Evolutionary conservation across 2,329 filamentous ascomycete species (phyloP).

Genomic region (Aureobasidium sp.): DNA sequence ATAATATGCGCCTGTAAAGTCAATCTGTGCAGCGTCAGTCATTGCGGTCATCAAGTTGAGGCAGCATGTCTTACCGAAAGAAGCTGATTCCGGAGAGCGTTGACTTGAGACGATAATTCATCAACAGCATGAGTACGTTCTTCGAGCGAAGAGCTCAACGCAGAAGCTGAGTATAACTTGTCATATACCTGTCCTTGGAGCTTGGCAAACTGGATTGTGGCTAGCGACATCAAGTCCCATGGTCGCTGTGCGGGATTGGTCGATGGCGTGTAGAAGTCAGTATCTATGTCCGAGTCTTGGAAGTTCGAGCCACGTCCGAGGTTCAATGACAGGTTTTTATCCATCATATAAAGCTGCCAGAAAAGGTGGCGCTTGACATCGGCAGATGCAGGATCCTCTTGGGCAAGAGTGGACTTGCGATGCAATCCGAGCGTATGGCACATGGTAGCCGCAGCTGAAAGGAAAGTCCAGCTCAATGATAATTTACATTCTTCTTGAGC

Average conservation of each 20-base stretch:
- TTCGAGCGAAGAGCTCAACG: neutral
- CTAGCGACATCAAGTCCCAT: slow-evolving; percentile 14
- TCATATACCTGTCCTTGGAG: slow-evolving; percentile 16
- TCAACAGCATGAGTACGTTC: slow-evolving; percentile 7
- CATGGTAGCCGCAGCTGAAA: slow-evolving; percentile 17
- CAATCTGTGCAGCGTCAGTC: neutral
- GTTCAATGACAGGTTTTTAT: slow-evolving; percentile 16
- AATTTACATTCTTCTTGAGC: slow-evolving; percentile 19
- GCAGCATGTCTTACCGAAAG: neutral
- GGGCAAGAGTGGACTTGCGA: slow-evolving; percentile 9
- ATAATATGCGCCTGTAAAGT: slow-evolving; percentile 7
- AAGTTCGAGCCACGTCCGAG: slow-evolving; percentile 16
- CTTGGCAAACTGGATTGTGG: slow-evolving; percentile 10
- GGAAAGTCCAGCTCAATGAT: slow-evolving; percentile 15
- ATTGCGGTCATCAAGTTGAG: no score
- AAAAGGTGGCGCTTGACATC: slow-evolving; percentile 18
- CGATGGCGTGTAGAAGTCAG: slow-evolving; percentile 8
- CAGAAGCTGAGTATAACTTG: slow-evolving; percentile 14
- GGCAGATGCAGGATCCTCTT: slow-evolving; percentile 6
- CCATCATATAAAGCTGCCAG: slow-evolving; percentile 17
- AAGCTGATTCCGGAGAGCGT: slow-evolving; percentile 4
- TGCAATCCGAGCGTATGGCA: slow-evolving; percentile 17
- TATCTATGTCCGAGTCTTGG: slow-evolving; percentile 17
- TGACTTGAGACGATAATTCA: slow-evolving; percentile 1
- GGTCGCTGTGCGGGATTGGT: slow-evolving; percentile 12